Conservation (phyloP, 2,329 filamentous ascomycete species). For the Colletotrichum horii region DNA sequence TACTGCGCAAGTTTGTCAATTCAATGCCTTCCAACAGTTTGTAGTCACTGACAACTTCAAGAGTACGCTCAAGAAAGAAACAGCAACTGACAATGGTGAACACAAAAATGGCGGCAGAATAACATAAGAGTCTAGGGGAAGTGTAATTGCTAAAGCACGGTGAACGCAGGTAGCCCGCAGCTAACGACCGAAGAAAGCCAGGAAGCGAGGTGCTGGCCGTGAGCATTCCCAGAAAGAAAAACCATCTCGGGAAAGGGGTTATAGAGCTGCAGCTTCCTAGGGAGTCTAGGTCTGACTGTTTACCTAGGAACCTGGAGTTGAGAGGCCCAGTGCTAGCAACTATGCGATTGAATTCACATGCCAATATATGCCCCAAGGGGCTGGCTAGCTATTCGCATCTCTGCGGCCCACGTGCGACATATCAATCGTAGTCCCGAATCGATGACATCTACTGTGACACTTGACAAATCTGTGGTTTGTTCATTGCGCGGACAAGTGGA, state of each 20-base stretch:
- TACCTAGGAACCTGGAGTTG: background rate
- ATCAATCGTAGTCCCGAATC: background rate
- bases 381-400: background rate
- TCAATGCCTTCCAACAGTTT: too few relatives aligned
- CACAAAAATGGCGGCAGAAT: too few relatives aligned
- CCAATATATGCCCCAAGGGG: background rate
- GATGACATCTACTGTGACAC: background rate
- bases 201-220: background rate
- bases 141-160: rapidly evolving
- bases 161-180: background rate
- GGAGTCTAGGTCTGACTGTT: background rate
- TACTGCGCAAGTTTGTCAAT: background rate
- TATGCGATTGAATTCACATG: background rate
- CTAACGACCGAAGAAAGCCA: background rate
- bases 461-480: too few relatives aligned
- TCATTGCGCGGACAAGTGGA: background rate
- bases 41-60: too few relatives aligned
- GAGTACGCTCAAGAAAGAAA: too few relatives aligned
- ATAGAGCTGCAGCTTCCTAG: background rate
- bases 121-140: background rate
- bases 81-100: too few relatives aligned
- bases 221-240: background rate
- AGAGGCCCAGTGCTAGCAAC: background rate
- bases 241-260: background rate
- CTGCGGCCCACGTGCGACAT: background rate